Percentiles rank a stretch among this genome's conserved stretches.
Conservation (phyloP, 139 green algal species). For the Tetraselmis chui region DNA sequence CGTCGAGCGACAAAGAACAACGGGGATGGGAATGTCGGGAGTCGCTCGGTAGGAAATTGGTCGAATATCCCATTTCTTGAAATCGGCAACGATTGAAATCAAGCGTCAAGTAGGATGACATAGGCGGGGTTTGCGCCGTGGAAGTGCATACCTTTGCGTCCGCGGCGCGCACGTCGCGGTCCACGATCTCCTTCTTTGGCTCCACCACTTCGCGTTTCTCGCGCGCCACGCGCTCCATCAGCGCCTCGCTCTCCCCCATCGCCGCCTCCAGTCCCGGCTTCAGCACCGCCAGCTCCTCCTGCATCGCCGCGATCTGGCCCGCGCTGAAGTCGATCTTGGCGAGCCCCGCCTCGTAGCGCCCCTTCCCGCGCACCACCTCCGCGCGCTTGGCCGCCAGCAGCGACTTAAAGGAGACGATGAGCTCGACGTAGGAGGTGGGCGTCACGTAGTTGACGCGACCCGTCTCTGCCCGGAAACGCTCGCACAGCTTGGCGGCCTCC, state of each 20-base stretch:
- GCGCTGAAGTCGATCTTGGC: constrained; percentile 30
- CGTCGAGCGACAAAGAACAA: too few relatives aligned
- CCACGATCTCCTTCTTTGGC: constrained; percentile 30
- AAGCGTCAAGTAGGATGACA: too few relatives aligned
- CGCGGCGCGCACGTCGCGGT: constrained; percentile 25
- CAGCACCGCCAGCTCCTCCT: constrained; percentile 31
- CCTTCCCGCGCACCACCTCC: constrained; percentile 5
- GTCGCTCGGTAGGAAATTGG: too few relatives aligned
- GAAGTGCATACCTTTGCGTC: constrained; percentile 17
- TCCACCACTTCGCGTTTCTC: constrained; percentile 39
- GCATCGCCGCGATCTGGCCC: constrained; percentile 24
- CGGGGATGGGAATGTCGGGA: too few relatives aligned
- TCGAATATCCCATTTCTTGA: too few relatives aligned
- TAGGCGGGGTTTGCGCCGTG: too few relatives aligned
- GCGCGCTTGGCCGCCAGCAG: constrained; percentile 20
- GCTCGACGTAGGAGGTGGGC: constrained; percentile 38
- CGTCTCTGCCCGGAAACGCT: constrained; percentile 3
- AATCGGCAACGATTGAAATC: too few relatives aligned
- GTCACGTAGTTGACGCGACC: constrained; percentile 37
- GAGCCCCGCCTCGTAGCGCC: constrained; percentile 26
- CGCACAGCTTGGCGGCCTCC: constrained; percentile 3
- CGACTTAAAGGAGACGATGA: constrained; percentile 25
- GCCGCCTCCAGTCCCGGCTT: constrained; percentile 26
- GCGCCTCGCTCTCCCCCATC: constrained; percentile 29
- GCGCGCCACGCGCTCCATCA: constrained; percentile 25